These are phyloP conservation scores for Clarireedia paspali DNA, from an alignment of 2,329 filamentous ascomycete species.

Conservation along the genomic window DNA sequence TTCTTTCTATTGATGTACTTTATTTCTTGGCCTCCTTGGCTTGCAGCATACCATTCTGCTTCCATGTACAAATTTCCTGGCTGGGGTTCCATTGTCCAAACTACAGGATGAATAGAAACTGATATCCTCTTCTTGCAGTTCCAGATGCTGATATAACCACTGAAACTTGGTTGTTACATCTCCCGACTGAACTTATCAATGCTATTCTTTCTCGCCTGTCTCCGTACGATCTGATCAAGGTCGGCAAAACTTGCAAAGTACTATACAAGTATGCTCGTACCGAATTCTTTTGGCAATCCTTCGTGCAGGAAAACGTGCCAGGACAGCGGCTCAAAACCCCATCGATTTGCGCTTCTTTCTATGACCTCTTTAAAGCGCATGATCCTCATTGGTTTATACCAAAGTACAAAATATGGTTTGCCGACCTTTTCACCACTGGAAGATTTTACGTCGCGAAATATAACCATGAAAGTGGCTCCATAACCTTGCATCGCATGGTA, in stretches of 20 bases:
- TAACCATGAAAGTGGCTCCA: constrained; percentile 62
- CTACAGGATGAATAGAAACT: neutral
- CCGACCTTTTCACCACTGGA: constrained; percentile 64
- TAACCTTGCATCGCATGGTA: constrained; percentile 72
- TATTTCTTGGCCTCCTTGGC: constrained; percentile 7
- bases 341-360: constrained; percentile 55
- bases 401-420: constrained; percentile 77
- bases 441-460: constrained; percentile 45
- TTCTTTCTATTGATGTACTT: neutral
- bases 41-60: constrained; percentile 2
- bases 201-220: constrained; percentile 61
- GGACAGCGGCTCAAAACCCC: constrained; percentile 43
- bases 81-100: constrained; percentile 1
- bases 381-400: constrained; percentile 81
- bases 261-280: constrained; percentile 52
- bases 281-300: constrained; percentile 64
- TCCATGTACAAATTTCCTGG: neutral
- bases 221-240: constrained; percentile 52
- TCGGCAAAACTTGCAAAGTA: constrained; percentile 53
- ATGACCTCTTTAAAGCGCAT: constrained; percentile 64
- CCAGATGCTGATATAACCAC: neutral
- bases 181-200: constrained; percentile 71
- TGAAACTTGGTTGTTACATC: constrained; percentile 35
- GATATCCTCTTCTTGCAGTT: neutral
- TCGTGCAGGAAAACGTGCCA: constrained; percentile 63